phyloP scores from a whole-genome alignment of 2,329 filamentous ascomycete genomes.

The Ascochyta viciae-villosae region DNA sequence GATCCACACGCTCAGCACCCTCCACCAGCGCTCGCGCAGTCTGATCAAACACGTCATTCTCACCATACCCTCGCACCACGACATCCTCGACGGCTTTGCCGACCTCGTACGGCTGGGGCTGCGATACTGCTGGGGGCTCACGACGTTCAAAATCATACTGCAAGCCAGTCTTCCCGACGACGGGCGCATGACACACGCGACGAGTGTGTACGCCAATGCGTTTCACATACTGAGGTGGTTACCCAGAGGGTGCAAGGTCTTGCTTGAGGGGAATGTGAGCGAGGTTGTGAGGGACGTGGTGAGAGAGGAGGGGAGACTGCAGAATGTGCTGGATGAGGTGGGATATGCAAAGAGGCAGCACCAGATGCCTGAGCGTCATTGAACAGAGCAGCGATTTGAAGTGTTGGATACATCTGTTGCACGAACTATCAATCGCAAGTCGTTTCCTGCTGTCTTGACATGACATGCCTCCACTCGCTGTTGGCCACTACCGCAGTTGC shows the following conservation, averaged over 20 bases:
- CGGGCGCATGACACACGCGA: conserved; percentile 37
- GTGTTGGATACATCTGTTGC: too few relatives aligned
- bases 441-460: too few relatives aligned
- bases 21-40: conserved; percentile 53
- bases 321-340: conserved; percentile 52
- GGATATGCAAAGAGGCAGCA: conserved; percentile 43
- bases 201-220: conserved; percentile 55
- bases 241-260: conserved; percentile 51
- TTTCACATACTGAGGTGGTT: conserved; percentile 57
- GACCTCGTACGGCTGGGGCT: conserved; percentile 55
- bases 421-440: too few relatives aligned
- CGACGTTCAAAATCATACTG: conserved; percentile 51
- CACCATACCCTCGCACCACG: conserved; percentile 55
- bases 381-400: not conserved
- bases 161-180: conserved; percentile 44
- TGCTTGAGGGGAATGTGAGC: conserved; percentile 50
- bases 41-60: conserved; percentile 54
- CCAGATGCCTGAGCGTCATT: conserved; percentile 47
- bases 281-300: conserved; percentile 52
- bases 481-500: too few relatives aligned
- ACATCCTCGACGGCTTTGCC: conserved; percentile 56
- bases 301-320: conserved; percentile 51
- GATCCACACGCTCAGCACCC: conserved; percentile 46
- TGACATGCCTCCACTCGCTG: too few relatives aligned
- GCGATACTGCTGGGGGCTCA: conserved; percentile 55